Evolutionary conservation across 768 basidiomycete genomes (phyloP), one percentile per base, ranked within the genome.

Genomic region (Neoboletus magnificus): DNA sequence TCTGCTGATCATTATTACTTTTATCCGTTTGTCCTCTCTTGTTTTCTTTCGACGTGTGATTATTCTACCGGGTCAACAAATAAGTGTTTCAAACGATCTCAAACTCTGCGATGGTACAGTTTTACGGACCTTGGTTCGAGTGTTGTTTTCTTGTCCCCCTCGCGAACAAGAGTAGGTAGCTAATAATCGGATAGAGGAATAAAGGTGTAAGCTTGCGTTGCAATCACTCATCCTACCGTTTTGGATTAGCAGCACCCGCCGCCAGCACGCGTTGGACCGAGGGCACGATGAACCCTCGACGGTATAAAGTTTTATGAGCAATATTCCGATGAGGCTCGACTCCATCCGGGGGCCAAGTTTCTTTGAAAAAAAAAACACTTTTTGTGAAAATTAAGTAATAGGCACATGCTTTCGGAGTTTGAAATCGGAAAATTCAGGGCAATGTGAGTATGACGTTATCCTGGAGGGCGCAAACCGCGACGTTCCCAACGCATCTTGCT

Each of bases 1-100:
- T 58, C 58, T 44, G 37, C 54, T 67, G 58, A 72, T 71, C 67
- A 73, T 73, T 68, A 71, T 71, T 71, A 54, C 66, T 62, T 67
- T 71, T 62, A 33, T 62, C 50, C 30, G 13, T 39, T 52, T 41
- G 13, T n/a, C 42, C 37, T 58, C 37, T 48, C 52, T 46, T 42
- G 35, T 57, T 41, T 55, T 52, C 56, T 27, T 36, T 43, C 29
- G 1, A 25, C 22, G 54, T 57, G 54, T 43, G 42, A 57, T 54
- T 55, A 58, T 55, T 48, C 25, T 43, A 47, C 37, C 46, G 50
- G 54, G 61, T 44, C 41, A 33, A 53, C 11, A 22, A 41, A 37
- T 44, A 54, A 33, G 45, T 60, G 51, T 54, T 50, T 54, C 18
- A 12, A 36, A 48, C 30, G 40, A 39, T 54, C 40, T 47, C 45